Evolutionary conservation across 2,329 filamentous ascomycete genomes (phyloP), one percentile per base, ranked within the genome.

Genomic region (Alternaria arborescens): DNA sequence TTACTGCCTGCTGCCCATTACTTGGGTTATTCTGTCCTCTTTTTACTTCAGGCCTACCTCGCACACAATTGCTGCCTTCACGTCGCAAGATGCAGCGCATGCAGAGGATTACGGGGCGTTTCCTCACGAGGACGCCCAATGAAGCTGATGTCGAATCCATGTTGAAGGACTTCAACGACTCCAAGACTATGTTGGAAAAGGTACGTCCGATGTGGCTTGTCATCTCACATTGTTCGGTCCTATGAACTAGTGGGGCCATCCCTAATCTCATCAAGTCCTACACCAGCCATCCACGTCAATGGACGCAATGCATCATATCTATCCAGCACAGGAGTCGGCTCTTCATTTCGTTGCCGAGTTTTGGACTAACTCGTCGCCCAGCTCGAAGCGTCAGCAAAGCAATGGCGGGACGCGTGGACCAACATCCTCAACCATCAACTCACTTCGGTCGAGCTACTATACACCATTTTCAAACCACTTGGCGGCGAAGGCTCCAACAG

Each of bases 391-490:
- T 88, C 90, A 63, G 87, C 89, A 38, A 91, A 88, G 77, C 83
- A 88, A 74, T 95, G 91, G 89, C 88, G 90, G 72, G 90, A 94
- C 71, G 86, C 89, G 11, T 96, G 92, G 92, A 84, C 88, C 7
- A 86, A 88, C 60, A 88, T 94, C 66, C 85, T 92, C 58, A 85
- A 84, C 58, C 84, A 88, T 60, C 91, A 94, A 75, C 84, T 90
- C 61, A 85, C 87, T 42, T 83, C 91, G 60, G 82, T 88, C 50
- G 84, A 87, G 65, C 87, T 90, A 70, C 90, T 91, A 75, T 88
- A 93, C 69, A 83, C 84, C 62, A 81, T 96, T 52, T 95, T 94
- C 83, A 87, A 90, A 67, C 91, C 91, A 30, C 91, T 95, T 67
- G 83, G 90, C 61, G 89, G 88, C 32, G 86, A 89, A 22, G 83